Evolutionary conservation across 352 stramenopile genomes (phyloP), one percentile per base, ranked within the genome.

Genomic region (Phytophthora nicotianae): DNA sequence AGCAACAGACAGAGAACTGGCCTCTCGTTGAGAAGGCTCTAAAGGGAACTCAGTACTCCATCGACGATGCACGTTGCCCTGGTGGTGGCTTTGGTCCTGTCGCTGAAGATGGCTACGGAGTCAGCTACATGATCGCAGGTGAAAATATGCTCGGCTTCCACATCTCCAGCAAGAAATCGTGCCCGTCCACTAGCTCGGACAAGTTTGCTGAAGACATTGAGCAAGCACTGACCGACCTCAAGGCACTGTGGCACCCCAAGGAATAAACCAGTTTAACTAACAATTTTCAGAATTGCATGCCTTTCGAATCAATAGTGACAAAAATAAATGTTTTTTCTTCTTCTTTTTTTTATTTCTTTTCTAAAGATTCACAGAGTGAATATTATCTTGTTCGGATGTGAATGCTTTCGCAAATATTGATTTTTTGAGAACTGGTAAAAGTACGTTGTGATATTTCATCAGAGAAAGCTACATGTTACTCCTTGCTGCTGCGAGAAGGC

Each of bases 61-160:
- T 87, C 13, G 74, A 89, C 21, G 79, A 90, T 62, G 72, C 65
- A 17, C 71, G 81, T 17, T 95, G 82, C 21, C 90, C 88, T 1
- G 90, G 90, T 20, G 90, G 90, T 40, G 90, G 90, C 46, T 97
- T 97, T 73, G 90, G 90, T 6, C 90, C 90, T 6, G 90, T 97
- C 3, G 88, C 90, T 7, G 80, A 93, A 63, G 90, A 97, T 50
- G 90, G 90, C 53, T 97, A 97, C 61, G 90, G 90, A 23, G 89
- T 97, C 24, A 93, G 80, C 72, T 97, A 97, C 79, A 97, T 97
- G 90, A 78, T 97, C 17, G 86, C 82, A 13, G 85, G 86, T 33
- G 90, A 97, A 40, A 72, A 93, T 58, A 83, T 91, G 70, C 82
- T 97, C 47, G 93, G 89, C 55, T 97, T 97, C 73, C 90, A 97